These are phyloP conservation scores for Lipomyces starkeyi DNA, from an alignment of 805 yeast species.

Conservation along the genomic window DNA sequence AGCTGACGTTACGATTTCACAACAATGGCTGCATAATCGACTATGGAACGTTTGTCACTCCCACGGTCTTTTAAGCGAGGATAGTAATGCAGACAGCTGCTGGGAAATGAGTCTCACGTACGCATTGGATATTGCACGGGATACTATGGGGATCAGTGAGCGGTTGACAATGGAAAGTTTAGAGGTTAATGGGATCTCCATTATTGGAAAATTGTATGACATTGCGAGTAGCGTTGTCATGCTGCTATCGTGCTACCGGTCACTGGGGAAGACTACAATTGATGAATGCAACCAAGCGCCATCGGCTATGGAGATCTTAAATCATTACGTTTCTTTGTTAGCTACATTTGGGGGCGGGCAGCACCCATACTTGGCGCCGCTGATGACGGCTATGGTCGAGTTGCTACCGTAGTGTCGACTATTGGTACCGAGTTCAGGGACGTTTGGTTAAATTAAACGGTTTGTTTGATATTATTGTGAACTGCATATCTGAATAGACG, in stretches of 20 bases:
- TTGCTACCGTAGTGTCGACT: background rate
- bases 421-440: background rate
- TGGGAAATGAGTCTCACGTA: constrained; percentile 10
- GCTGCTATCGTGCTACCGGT: background rate
- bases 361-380: constrained; percentile 21
- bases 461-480: too few relatives aligned
- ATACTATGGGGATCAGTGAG: constrained; percentile 6
- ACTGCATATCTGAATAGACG: too few relatives aligned
- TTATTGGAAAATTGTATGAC: constrained; percentile 24
- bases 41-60: constrained; percentile 18
- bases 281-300: background rate
- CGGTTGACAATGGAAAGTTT: constrained; percentile 8
- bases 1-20: constrained; percentile 15
- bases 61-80: constrained; percentile 5
- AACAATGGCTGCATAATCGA: constrained; percentile 25
- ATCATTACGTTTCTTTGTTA: constrained; percentile 11
- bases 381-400: constrained; percentile 12
- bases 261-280: background rate
- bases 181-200: constrained; percentile 24
- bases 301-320: constrained; percentile 9
- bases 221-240: constrained; percentile 8
- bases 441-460: too few relatives aligned
- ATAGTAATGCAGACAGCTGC: too few relatives aligned
- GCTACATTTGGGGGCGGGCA: constrained; percentile 23
- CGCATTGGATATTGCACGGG: constrained; percentile 17